Evolutionary conservation across 805 yeast genomes (phyloP).

Genomic region (Metschnikowia cerradonensis): DNA sequence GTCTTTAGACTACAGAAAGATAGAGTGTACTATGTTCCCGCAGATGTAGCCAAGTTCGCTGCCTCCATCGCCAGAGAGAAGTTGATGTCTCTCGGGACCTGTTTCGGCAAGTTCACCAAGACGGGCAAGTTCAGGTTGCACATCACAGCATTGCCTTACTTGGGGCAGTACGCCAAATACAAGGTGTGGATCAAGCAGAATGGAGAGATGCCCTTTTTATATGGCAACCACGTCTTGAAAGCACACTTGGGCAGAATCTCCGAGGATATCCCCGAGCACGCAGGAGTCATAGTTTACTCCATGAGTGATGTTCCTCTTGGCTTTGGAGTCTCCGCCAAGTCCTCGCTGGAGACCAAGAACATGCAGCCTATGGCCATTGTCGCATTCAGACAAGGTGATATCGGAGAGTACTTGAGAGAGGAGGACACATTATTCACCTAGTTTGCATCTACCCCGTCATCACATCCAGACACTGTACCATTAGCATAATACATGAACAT

Average conservation of each 20-base stretch:
- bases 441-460: background rate
- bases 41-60: slow-evolving; percentile 77
- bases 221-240: slow-evolving; percentile 93
- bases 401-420: slow-evolving; percentile 96
- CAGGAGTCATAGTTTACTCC: slow-evolving; percentile 87
- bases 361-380: slow-evolving; percentile 93
- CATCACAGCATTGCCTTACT: slow-evolving; percentile 79
- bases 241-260: slow-evolving; percentile 97
- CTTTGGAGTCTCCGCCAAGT: slow-evolving; percentile 90
- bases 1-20: slow-evolving; percentile 95
- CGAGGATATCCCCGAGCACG: slow-evolving; percentile 97
- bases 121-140: slow-evolving; percentile 95
- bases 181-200: slow-evolving; percentile 95
- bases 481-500: slow-evolving; percentile 10
- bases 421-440: slow-evolving; percentile 91
- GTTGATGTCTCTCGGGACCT: slow-evolving; percentile 87
- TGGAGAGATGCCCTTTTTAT: slow-evolving; percentile 97
- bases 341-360: slow-evolving; percentile 81
- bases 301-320: slow-evolving; percentile 94
- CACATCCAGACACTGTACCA: slow-evolving; percentile 3
- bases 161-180: slow-evolving; percentile 85
- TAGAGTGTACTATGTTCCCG: slow-evolving; percentile 89
- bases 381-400: slow-evolving; percentile 94
- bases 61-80: slow-evolving; percentile 86
- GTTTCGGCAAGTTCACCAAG: slow-evolving; percentile 96